A percentile compares a stretch with the other conserved stretches of the same genome.
phyloP scores from a whole-genome alignment of 2,329 filamentous ascomycete genomes.

The Stagonosporopsis rhizophila region DNA sequence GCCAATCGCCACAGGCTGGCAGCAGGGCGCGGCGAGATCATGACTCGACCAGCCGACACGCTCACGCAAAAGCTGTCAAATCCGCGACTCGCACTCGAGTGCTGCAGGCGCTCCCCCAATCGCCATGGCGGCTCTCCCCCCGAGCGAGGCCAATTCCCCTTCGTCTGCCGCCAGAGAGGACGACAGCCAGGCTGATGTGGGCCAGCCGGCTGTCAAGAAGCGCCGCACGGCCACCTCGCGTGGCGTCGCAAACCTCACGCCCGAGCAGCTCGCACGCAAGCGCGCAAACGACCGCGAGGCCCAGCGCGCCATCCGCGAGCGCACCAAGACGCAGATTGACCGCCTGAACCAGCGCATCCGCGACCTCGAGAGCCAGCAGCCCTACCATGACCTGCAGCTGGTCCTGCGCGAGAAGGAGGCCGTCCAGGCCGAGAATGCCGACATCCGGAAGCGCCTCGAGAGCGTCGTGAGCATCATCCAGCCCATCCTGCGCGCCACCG shows the following conservation, averaged over 20 bases:
- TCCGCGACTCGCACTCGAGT: slow-evolving; percentile 8
- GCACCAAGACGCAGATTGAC: slow-evolving; percentile 82
- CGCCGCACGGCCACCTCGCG: slow-evolving; percentile 60
- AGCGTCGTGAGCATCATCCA: slow-evolving; percentile 70
- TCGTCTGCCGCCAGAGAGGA: slow-evolving; percentile 18
- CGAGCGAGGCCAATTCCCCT: slow-evolving; percentile 31
- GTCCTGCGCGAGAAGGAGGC: slow-evolving; percentile 78
- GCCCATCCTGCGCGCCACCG: slow-evolving; percentile 59
- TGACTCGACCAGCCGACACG: slow-evolving; percentile 9
- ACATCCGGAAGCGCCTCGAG: slow-evolving; percentile 73
- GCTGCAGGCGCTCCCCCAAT: slow-evolving; percentile 10
- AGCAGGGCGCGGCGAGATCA: not conserved
- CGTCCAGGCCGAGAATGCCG: slow-evolving; percentile 79
- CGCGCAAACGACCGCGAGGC: slow-evolving; percentile 90
- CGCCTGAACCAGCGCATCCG: slow-evolving; percentile 73
- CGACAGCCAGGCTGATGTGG: slow-evolving; percentile 25
- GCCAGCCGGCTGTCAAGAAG: slow-evolving; percentile 34
- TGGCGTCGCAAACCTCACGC: slow-evolving; percentile 85
- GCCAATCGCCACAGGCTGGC: not conserved
- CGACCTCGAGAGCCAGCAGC: slow-evolving; percentile 79
- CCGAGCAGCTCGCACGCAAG: slow-evolving; percentile 88
- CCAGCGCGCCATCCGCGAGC: slow-evolving; percentile 82
- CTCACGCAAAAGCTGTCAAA: slow-evolving; percentile 1
- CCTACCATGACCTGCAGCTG: slow-evolving; percentile 82
- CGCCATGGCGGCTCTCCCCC: slow-evolving; percentile 29